Base-by-base conservation (phyloP, 345 rosid species). In the Clarkia xantiana region DNA sequence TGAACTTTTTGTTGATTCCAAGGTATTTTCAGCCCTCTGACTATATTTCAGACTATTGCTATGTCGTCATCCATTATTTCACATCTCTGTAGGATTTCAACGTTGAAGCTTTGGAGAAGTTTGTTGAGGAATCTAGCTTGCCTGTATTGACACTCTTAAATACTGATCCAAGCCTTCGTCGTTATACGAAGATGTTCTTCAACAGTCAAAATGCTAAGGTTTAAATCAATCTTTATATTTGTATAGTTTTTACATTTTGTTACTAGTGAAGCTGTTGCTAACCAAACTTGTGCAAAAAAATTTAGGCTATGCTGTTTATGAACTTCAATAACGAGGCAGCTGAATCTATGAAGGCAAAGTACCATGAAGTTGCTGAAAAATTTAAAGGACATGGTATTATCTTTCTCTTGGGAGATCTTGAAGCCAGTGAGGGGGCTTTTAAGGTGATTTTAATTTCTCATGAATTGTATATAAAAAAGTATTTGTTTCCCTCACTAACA, bases 351-450 rank as follows among this genome's bases (percentile, higher is more conserved):
- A 71, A 71, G 60, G 61, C 80, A 54, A 86, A 75, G 56, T 91
- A 62, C 71, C 79, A 76, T 34, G 84, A 74, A 56, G 77, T 82
- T 51, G 96, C 90, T 55, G 75, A 66, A 58, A 71, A 82, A 61
- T 71, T 65, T 75, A 91, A 70, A 65, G 90, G 84, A 61, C 60
- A 78, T 47, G 88, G 69, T 57, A 52, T 84, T 49, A 29, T 70
- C 56, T 91, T 91, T 73, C 75, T 91, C 67, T 14, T 84, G 68
- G 99, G 96, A 67, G 96, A 91, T 59, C 40, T 77, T 15, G 95
- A 86, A 51, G 78, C 71, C 45, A 73, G 94, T 78, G 72, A 87
- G 77, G 80, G 76, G 58, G 96, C 95, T 44, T 67, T 91, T 55
- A 85, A 86, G 93, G 98, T 91, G 42, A 45, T 29, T 54, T 22